Conservation (phyloP, 441 rosid genomes). For the Breynia disticha region DNA sequence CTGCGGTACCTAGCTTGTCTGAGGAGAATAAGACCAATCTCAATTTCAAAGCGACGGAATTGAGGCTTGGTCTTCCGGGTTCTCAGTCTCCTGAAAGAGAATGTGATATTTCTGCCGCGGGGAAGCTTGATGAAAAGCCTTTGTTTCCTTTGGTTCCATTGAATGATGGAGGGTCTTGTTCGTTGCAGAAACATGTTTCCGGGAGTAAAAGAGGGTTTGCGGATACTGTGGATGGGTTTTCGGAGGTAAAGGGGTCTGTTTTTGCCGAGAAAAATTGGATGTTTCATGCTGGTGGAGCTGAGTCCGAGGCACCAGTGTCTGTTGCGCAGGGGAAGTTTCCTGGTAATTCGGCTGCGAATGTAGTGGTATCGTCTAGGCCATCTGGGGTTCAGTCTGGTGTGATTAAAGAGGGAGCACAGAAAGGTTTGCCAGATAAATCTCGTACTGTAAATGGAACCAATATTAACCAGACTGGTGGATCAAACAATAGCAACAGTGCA, state of each 20-base stretch:
- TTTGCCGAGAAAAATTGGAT: slow-evolving; percentile 62
- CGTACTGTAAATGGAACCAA: slow-evolving; percentile 21
- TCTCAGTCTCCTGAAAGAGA: slow-evolving; percentile 66
- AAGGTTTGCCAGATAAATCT: slow-evolving; percentile 32
- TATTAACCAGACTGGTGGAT: slow-evolving; percentile 23
- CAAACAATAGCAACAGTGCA: slow-evolving; percentile 36
- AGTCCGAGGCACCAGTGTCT: slow-evolving; percentile 33
- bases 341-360: slow-evolving; percentile 39
- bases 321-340: slow-evolving; percentile 40
- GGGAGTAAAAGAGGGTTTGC: slow-evolving; percentile 81
- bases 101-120: slow-evolving; percentile 32
- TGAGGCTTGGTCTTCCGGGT: slow-evolving; percentile 83
- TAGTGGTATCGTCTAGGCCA: slow-evolving; percentile 35
- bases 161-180: background rate
- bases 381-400: slow-evolving; percentile 29
- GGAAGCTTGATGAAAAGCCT: slow-evolving; percentile 57
- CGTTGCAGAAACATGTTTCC: slow-evolving; percentile 42
- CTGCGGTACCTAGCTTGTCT: slow-evolving; percentile 31
- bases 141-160: slow-evolving; percentile 64
- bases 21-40: slow-evolving; percentile 36
- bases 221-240: slow-evolving; percentile 64
- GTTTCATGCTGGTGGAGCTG: slow-evolving; percentile 37
- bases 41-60: slow-evolving; percentile 76
- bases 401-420: slow-evolving; percentile 36
- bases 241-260: slow-evolving; percentile 45